Evolutionary conservation across 1,284 basidiomycete genomes (phyloP).

Genomic region (Xanthoconium separans): DNA sequence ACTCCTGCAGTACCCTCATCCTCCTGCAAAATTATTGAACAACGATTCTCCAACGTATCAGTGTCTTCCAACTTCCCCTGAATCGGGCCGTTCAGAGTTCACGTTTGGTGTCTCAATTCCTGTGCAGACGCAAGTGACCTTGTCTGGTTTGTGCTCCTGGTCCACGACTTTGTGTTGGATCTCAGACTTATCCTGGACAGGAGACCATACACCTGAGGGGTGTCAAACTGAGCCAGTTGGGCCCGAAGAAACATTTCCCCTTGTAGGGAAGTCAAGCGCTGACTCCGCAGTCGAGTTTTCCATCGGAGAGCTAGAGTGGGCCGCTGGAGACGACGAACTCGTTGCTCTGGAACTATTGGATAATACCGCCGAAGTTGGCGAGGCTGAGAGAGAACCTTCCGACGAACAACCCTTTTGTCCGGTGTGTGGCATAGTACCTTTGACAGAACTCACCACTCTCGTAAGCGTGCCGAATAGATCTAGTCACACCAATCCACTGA

Average conservation of each 20-base stretch:
- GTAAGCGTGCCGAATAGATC: slow-evolving; percentile 29
- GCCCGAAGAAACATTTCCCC: background rate
- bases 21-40: background rate
- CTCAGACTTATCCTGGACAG: slow-evolving; percentile 8
- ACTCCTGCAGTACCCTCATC: slow-evolving; percentile 16
- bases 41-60: background rate
- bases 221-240: background rate
- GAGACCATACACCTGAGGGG: background rate
- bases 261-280: background rate
- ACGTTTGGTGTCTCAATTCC: slow-evolving; percentile 22
- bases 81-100: slow-evolving; percentile 6
- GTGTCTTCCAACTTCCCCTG: background rate
- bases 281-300: slow-evolving; percentile 19
- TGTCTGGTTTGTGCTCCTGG: slow-evolving; percentile 15
- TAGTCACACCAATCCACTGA: background rate
- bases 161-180: background rate
- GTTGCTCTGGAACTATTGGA: slow-evolving; percentile 29
- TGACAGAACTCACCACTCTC: slow-evolving; percentile 24
- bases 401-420: slow-evolving; percentile 33
- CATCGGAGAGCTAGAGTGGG: slow-evolving; percentile 46
- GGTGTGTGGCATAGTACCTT: slow-evolving; percentile 34
- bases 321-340: slow-evolving; percentile 60
- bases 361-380: slow-evolving; percentile 21
- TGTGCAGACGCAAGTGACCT: slow-evolving; percentile 9
- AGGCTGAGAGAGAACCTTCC: background rate